Evolutionary conservation across 306 rosid genomes (phyloP).

Genomic region (Gastrolobium villosum): DNA sequence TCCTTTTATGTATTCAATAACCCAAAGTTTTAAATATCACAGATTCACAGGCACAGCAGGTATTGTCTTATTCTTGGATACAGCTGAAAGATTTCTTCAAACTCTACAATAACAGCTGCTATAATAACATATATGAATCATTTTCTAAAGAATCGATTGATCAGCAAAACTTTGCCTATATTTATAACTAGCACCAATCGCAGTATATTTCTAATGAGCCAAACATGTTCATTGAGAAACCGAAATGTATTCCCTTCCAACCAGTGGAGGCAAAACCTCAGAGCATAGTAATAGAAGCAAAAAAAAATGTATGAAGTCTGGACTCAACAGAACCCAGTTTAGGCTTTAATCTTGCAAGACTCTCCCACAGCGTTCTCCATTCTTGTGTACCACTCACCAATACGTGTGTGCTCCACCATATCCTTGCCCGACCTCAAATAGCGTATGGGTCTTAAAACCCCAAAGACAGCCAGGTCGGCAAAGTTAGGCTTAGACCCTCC

Average conservation of each 20-base stretch:
- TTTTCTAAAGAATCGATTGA: conserved; percentile 48
- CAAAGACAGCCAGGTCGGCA: conserved; percentile 62
- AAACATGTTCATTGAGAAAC: conserved; percentile 33
- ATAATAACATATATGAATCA: conserved; percentile 36
- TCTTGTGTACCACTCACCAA: conserved; percentile 94
- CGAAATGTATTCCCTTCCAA: conserved; percentile 36
- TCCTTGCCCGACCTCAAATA: conserved; percentile 89
- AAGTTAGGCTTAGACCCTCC: conserved; percentile 68
- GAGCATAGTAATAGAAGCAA: conserved; percentile 39
- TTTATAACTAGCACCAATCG: conserved; percentile 31
- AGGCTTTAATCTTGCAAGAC: conserved; percentile 71
- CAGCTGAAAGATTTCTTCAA: conserved; percentile 46
- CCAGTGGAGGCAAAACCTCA: conserved; percentile 41
- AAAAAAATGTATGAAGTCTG: not conserved
- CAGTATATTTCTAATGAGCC: conserved; percentile 40
- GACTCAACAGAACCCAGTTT: conserved; percentile 35
- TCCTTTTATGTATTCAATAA: conserved; percentile 29
- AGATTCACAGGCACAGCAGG: conserved; percentile 25
- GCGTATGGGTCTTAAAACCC: conserved; percentile 92
- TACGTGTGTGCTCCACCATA: conserved; percentile 94
- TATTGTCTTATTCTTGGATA: conserved; percentile 47
- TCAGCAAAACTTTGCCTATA: conserved; percentile 45
- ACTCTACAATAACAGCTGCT: conserved; percentile 48
- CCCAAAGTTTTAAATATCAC: conserved; percentile 43
- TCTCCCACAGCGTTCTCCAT: conserved; percentile 89